Evolutionary conservation across 495 filamentous ascomycete species (phyloP), one percentile per base, ranked within the genome.

Genomic region (Entonaema liquescens): DNA sequence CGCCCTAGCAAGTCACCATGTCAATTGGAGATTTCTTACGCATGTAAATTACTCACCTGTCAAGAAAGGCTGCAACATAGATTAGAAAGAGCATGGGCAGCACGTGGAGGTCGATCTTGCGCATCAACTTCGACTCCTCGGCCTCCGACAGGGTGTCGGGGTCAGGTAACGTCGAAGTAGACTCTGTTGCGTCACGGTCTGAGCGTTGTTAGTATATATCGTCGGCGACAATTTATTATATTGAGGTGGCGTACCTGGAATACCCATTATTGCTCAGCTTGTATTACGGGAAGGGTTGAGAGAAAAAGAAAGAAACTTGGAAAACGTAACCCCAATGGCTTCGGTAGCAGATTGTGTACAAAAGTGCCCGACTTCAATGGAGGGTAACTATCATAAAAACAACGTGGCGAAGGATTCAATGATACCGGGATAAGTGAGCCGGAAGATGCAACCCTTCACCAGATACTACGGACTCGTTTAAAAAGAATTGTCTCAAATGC

Each of bases 31-130:
- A 19, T 13, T 9, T 71, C 91, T 92, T 65, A 72, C 87, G 11
- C 5, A 19, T n/a, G 23, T 12, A 25, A 21, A 8, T 31, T 21
- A 36, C 42, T 64, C 17, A 61, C 13, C 81, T 74, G 40, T 82
- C 79, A 31, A 97, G 80, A 76, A 97, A 97, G 53, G 93, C 92
- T 49, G 94, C 81, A 17, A 95, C 79, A 73, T 96, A 97, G 71
- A 97, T 79, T 28, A 95, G 79, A 74, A 89, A 92, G 49, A 97
- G 79, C 65, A 90, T 90, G 0, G 94, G 93, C 47, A 97, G 80
- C 23, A 97, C 85, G 72, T 90, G 91, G 62, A 88, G 76, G 77
- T 97, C 94, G 68, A 96, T 92, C 74, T 90, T 91, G 70, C 85
- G 79, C 77, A 92, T 85, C 35, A 97, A 82, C 68, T 68, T 67